phyloP scores from a whole-genome alignment of 192 early-diverging fungal genomes.

The Coemansia biformis region DNA sequence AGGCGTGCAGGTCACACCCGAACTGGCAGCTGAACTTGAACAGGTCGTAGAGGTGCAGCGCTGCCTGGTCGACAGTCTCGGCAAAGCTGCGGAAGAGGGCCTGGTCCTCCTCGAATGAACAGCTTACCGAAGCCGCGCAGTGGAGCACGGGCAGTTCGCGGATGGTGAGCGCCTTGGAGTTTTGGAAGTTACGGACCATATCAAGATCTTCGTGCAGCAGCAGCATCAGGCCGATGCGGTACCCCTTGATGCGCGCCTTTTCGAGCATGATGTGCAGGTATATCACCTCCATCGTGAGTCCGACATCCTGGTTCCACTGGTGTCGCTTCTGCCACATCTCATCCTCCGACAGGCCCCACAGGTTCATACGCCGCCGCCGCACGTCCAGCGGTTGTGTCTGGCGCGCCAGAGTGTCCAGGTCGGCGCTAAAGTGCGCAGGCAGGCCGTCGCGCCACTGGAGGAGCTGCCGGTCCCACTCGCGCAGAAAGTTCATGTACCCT shows the following conservation, averaged over 20 bases:
- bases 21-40: slow-evolving; percentile 49
- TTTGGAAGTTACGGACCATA: slow-evolving; percentile 50
- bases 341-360: slow-evolving; percentile 43
- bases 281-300: slow-evolving; percentile 38
- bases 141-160: slow-evolving; percentile 24
- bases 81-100: slow-evolving; percentile 24
- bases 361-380: slow-evolving; percentile 37
- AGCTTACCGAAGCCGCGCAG: slow-evolving; percentile 8
- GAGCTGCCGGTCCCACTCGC: slow-evolving; percentile 51
- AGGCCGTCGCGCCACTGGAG: slow-evolving; percentile 41
- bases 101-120: slow-evolving; percentile 27
- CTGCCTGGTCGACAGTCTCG: slow-evolving; percentile 17
- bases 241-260: slow-evolving; percentile 40
- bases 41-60: slow-evolving; percentile 33
- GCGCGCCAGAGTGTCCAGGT: slow-evolving; percentile 34
- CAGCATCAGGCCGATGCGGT: slow-evolving; percentile 47
- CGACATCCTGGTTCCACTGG: slow-evolving; percentile 49
- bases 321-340: slow-evolving; percentile 50
- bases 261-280: slow-evolving; percentile 50
- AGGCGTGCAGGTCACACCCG: slow-evolving; percentile 44
- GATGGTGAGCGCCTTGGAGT: slow-evolving; percentile 33
- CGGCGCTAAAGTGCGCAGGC: slow-evolving; percentile 28
- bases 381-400: slow-evolving; percentile 39
- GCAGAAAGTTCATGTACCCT: slow-evolving; percentile 41
- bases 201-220: slow-evolving; percentile 45